Evolutionary conservation across 768 basidiomycete species (phyloP), one percentile per base, ranked within the genome.

Genomic region (Hericium erinaceus): DNA sequence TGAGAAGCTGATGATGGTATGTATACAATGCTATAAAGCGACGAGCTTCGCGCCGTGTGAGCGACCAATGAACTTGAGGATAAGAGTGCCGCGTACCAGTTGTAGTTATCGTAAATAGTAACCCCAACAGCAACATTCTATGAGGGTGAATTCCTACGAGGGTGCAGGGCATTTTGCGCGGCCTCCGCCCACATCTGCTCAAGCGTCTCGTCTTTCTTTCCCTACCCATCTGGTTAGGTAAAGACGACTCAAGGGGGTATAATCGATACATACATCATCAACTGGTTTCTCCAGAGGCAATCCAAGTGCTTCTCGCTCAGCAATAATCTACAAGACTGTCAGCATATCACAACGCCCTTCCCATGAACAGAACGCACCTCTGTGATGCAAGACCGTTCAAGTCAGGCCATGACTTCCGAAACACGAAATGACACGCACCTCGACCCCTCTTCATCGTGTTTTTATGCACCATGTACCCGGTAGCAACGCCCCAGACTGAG

Each of bases 381-480:
- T n/a, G 22, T 7, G 2, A 46, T n/a, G 13, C 22, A 15, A 46
- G n/a, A 22, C 22, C 8, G 16, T 22, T 46, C 44, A 6, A 9
- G 33, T 33, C 33, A 33, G 33, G 6, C 4, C 33, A 33, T 6
- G 7, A 33, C 6, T 10, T 10, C 15, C 16, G 24, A 51, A 10
- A 51, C 2, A 33, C 12, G 18, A 39, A 20, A 39, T 8, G 53
- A 6, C 52, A 70, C 79, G 57, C 67, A 83, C 83, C 83, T 80
- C 75, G 73, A 55, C 80, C 81, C 55, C 76, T 72, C 52, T 73
- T 72, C 59, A 85, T 67, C 3, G 80, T 82, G 51, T 82, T 76
- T 22, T 70, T 72, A 66, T 86, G 84, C 4, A 81, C 74, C 24
- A 73, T 65, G 39, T 79, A 73, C 20, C 80, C 79, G 65, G 80